Evolutionary conservation across 139 green algal species (phyloP).

Genomic region (Micractinium sp.): DNA sequence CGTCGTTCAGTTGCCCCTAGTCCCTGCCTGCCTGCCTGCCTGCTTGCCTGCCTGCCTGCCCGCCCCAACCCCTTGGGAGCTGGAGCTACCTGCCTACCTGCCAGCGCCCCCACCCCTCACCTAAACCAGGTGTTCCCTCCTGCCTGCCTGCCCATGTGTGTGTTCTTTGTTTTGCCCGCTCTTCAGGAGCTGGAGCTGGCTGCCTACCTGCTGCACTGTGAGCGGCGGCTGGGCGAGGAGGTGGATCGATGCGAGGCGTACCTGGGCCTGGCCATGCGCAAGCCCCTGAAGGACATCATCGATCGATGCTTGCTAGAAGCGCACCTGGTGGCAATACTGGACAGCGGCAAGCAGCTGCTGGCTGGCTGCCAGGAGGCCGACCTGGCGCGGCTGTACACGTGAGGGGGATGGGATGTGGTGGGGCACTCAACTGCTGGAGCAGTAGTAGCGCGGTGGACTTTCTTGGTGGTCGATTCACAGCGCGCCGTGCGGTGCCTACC

Average conservation of each 20-base stretch:
- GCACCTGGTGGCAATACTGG: slow-evolving; percentile 70
- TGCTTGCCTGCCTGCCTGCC: too few relatives aligned
- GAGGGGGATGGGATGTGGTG: background rate
- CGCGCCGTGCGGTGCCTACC: too few relatives aligned
- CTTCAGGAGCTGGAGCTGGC: slow-evolving; percentile 67
- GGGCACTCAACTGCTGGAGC: too few relatives aligned
- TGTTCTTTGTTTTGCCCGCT: background rate
- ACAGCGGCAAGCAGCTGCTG: slow-evolving; percentile 81
- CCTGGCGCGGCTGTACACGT: slow-evolving; percentile 84
- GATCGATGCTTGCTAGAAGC: slow-evolving; percentile 80
- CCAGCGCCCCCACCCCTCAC: too few relatives aligned
- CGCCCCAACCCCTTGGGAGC: too few relatives aligned
- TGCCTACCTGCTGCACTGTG: slow-evolving; percentile 91
- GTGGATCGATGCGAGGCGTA: slow-evolving; percentile 84
- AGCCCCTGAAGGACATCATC: slow-evolving; percentile 75
- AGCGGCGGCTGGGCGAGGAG: slow-evolving; percentile 91
- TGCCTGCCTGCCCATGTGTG: background rate
- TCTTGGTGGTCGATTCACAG: too few relatives aligned
- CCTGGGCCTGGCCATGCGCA: slow-evolving; percentile 83
- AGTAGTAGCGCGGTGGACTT: too few relatives aligned
- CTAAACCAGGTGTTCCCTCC: too few relatives aligned
- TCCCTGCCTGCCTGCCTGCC: too few relatives aligned
- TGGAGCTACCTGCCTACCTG: background rate
- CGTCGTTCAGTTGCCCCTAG: too few relatives aligned
- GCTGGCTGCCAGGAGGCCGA: slow-evolving; percentile 75